Evolutionary conservation across 331 rosid genomes (phyloP).

Genomic region (Quercus lobata): DNA sequence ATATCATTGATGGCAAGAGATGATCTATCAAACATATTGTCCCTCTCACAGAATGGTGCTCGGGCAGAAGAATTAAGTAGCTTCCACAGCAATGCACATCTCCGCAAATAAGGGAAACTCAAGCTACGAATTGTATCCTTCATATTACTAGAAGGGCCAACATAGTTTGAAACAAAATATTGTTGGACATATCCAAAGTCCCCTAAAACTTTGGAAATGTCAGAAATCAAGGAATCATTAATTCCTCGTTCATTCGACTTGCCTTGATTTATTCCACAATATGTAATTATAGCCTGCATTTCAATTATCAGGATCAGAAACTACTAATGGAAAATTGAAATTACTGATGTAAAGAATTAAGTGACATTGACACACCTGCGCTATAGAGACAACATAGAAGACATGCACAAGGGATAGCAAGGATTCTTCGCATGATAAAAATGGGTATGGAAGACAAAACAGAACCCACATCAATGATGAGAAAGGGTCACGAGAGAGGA

Average conservation of each 20-base stretch:
- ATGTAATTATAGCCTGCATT: constrained; percentile 67
- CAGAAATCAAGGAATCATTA: constrained; percentile 65
- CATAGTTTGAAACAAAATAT: constrained; percentile 60
- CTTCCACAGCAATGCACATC: constrained; percentile 82
- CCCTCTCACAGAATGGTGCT: constrained; percentile 63
- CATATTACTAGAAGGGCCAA: constrained; percentile 45
- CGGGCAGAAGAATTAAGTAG: constrained; percentile 56
- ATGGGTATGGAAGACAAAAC: constrained; percentile 84
- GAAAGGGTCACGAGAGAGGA: constrained; percentile 81
- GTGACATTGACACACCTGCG: constrained; percentile 59
- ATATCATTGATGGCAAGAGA: constrained; percentile 39
- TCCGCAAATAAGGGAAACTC: constrained; percentile 81
- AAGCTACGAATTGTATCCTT: constrained; percentile 57
- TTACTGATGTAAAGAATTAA: constrained; percentile 8
- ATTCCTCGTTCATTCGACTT: constrained; percentile 35
- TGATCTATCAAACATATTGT: constrained; percentile 42
- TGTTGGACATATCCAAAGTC: constrained; percentile 43
- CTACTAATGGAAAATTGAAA: constrained; percentile 4
- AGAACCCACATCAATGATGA: constrained; percentile 96
- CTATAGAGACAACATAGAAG: constrained; percentile 74
- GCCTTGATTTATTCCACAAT: constrained; percentile 41
- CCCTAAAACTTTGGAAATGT: constrained; percentile 51
- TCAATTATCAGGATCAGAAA: constrained; percentile 21
- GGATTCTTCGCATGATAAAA: constrained; percentile 78
- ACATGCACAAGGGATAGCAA: constrained; percentile 74